These are phyloP conservation scores for Lepiota subincarnata DNA, from an alignment of 768 basidiomycete genomes.

Conservation along the genomic window DNA sequence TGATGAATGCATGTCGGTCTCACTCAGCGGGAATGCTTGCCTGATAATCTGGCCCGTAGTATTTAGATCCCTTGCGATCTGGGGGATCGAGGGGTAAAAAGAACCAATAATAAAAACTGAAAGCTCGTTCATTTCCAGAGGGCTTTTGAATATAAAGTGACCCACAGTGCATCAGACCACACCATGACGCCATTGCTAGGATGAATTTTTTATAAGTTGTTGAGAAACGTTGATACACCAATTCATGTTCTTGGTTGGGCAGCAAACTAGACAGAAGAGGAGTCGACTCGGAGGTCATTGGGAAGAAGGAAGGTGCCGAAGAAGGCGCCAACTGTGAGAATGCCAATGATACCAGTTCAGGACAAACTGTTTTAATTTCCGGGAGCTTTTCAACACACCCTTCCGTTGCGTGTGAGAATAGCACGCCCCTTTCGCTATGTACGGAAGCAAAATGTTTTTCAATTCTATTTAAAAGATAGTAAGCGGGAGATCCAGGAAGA, in stretches of 20 bases:
- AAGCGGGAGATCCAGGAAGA: too few species aligned
- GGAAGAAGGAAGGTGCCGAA: background rate
- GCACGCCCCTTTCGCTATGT: too few species aligned
- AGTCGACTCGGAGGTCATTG: slow-evolving; percentile 3
- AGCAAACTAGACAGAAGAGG: background rate
- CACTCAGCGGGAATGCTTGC: background rate
- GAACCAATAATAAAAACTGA: slow-evolving; percentile 13
- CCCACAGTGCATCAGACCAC: slow-evolving; percentile 15
- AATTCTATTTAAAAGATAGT: too few species aligned
- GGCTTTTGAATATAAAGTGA: background rate
- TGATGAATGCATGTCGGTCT: background rate
- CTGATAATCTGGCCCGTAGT: slow-evolving; percentile 12
- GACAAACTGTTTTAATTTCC: too few species aligned
- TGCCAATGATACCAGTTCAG: too few species aligned
- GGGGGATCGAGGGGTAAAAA: slow-evolving; percentile 16
- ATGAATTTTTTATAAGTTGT: slow-evolving; percentile 7
- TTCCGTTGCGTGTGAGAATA: too few species aligned
- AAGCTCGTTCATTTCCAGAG: background rate
- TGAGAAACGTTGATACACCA: slow-evolving; percentile 15
- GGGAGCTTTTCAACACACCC: too few species aligned
- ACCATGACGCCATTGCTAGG: slow-evolving; percentile 15
- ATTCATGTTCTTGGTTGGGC: slow-evolving; percentile 4
- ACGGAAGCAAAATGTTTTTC: too few species aligned
- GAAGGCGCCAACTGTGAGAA: too few species aligned
- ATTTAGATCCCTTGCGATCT: slow-evolving; percentile 14